phyloP scores from a whole-genome alignment of 2,329 filamentous ascomycete species.

The Aureobasidium leucospermi region DNA sequence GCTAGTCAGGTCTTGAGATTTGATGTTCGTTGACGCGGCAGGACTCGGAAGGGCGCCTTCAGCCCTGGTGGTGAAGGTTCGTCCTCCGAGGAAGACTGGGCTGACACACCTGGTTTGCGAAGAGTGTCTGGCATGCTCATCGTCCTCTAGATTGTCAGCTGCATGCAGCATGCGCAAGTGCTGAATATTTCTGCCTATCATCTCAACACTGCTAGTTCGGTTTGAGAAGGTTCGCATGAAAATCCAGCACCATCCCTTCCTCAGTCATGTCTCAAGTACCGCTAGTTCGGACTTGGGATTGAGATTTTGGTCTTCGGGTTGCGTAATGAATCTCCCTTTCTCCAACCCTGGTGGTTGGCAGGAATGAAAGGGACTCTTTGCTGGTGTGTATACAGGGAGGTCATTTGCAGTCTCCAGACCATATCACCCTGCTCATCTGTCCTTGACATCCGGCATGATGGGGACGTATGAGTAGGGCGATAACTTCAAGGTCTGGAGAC shows the following conservation, averaged over 20 bases:
- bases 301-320: background rate
- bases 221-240: background rate
- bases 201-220: background rate
- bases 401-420: background rate
- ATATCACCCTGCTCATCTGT: background rate
- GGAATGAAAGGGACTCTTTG: background rate
- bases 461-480: background rate
- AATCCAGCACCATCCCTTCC: background rate
- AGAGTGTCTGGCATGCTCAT: background rate
- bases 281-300: background rate
- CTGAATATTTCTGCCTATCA: background rate
- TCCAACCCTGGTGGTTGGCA: conserved; percentile 5
- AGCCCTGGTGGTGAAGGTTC: background rate
- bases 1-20: background rate
- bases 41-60: background rate
- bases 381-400: background rate
- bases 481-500: background rate
- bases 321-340: background rate
- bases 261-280: background rate
- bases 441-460: background rate
- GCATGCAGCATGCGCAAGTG: background rate
- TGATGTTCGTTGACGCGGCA: background rate
- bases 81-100: background rate
- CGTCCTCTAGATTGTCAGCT: background rate
- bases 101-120: background rate